Evolutionary conservation across 441 rosid species (phyloP).

Genomic region (Lepidium campestre): DNA sequence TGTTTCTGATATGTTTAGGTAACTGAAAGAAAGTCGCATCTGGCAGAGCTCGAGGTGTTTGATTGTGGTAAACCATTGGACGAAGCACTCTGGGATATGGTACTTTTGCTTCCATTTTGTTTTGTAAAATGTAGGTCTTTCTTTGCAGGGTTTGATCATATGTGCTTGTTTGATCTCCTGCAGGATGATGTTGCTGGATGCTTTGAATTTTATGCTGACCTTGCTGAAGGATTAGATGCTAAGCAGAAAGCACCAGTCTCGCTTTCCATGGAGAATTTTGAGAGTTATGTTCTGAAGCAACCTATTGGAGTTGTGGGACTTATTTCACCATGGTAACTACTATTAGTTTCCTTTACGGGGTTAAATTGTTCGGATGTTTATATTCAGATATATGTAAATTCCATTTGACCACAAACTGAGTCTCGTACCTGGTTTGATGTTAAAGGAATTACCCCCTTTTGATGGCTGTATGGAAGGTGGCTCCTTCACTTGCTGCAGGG

Average conservation of each 20-base stretch:
- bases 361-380: neutral
- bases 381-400: neutral
- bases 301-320: conserved; percentile 92
- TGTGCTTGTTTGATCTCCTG: conserved; percentile 23
- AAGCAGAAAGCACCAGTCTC: conserved; percentile 78
- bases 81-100: conserved; percentile 93
- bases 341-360: neutral
- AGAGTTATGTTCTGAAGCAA: conserved; percentile 69
- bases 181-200: conserved; percentile 96
- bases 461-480: conserved; percentile 98
- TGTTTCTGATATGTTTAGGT: conserved; percentile 37
- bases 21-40: conserved; percentile 56
- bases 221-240: conserved; percentile 92
- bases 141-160: neutral
- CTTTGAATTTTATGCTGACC: conserved; percentile 87
- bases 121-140: neutral
- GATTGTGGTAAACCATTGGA: conserved; percentile 92
- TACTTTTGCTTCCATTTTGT: conserved; percentile 24
- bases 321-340: conserved; percentile 84
- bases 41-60: conserved; percentile 78
- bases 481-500: conserved; percentile 97
- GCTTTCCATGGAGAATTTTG: conserved; percentile 74
- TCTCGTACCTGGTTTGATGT: conserved; percentile 3
- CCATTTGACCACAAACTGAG: neutral
- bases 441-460: conserved; percentile 92